Evolutionary conservation across 2,329 filamentous ascomycete species (phyloP).

Genomic region (Westerdykella aurantiaca): DNA sequence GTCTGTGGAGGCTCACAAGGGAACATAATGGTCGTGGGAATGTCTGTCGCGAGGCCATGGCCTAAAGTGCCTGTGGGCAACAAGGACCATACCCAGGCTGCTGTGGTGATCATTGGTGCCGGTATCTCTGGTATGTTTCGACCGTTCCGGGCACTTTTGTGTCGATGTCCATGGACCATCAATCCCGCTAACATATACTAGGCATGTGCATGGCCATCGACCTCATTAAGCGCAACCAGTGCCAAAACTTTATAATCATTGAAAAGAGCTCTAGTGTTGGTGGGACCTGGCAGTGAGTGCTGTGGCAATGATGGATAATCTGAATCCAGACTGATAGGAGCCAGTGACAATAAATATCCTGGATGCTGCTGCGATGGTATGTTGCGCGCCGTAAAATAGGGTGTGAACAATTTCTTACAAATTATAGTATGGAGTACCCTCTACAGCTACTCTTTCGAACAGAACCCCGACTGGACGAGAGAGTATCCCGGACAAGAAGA

Average conservation of each 20-base stretch:
- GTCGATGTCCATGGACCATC: background rate
- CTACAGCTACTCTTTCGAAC: slow-evolving; percentile 57
- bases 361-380: slow-evolving; percentile 51
- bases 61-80: slow-evolving; percentile 45
- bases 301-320: background rate
- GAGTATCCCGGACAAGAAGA: slow-evolving; percentile 58
- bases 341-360: slow-evolving; percentile 51
- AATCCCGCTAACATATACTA: slow-evolving; percentile 10
- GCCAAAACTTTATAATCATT: slow-evolving; percentile 52
- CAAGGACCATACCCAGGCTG: slow-evolving; percentile 47
- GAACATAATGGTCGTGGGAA: too few relatives aligned
- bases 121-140: slow-evolving; percentile 45
- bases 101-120: slow-evolving; percentile 54
- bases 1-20: slow-evolving; percentile 24
- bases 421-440: slow-evolving; percentile 46
- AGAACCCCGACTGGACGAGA: slow-evolving; percentile 53
- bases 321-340: background rate
- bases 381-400: background rate
- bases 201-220: slow-evolving; percentile 55
- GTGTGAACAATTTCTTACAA: background rate
- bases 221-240: slow-evolving; percentile 48
- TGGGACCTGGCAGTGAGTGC: slow-evolving; percentile 44
- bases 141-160: slow-evolving; percentile 2
- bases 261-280: slow-evolving; percentile 52
- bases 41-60: slow-evolving; percentile 30